These are phyloP conservation scores for Flaveria brownii DNA, from an alignment of 129 eudicot species.

Conservation along the genomic window DNA sequence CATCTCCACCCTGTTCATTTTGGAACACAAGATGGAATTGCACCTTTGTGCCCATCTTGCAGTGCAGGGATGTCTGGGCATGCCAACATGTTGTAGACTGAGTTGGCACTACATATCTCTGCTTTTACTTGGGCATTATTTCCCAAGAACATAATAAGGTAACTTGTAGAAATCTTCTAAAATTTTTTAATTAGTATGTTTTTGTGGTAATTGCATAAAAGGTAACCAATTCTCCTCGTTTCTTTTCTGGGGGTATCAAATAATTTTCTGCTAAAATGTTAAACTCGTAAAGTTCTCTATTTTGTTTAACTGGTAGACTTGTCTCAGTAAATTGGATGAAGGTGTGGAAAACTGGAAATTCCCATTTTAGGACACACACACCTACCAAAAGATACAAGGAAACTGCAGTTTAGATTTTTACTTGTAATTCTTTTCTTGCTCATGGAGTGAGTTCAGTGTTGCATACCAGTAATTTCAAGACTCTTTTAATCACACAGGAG, in stretches of 20 bases:
- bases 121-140: conserved; percentile 1
- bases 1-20: conserved; percentile 49
- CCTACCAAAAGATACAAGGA: neutral
- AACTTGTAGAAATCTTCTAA: conserved; percentile 4
- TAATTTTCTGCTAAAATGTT: neutral
- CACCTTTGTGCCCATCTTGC: conserved; percentile 75
- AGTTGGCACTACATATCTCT: conserved; percentile 11
- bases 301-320: neutral
- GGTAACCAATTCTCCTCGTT: neutral
- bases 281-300: neutral
- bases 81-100: conserved; percentile 48
- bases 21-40: conserved; percentile 56
- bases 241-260: neutral
- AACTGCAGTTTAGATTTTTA: conserved; percentile 9
- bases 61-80: conserved; percentile 60
- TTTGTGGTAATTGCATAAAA: conserved; percentile 6
- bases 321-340: neutral
- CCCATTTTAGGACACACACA: neutral
- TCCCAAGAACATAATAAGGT: conserved; percentile 23
- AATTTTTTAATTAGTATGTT: neutral
- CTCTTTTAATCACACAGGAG: neutral
- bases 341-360: neutral
- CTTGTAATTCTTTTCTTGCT: neutral
- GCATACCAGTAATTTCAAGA: neutral
- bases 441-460: neutral